These are phyloP conservation scores for Dovyalis caffra DNA, from an alignment of 345 rosid genomes.

Conservation along the genomic window DNA sequence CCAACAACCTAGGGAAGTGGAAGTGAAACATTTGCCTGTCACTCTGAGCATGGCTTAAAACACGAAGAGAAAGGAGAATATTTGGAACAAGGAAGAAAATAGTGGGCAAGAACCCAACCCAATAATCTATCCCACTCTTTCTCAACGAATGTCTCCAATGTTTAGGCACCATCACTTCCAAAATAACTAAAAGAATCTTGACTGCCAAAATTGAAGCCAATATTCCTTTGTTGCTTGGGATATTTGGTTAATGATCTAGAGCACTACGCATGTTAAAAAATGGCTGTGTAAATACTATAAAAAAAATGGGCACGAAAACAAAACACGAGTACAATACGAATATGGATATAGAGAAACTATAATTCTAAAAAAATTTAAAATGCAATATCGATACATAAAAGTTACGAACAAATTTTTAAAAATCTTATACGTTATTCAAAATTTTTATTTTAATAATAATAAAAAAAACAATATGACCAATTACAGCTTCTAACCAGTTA, in stretches of 20 bases:
- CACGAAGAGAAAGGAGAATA: not conserved
- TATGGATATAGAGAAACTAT: not conserved
- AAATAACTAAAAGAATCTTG: not conserved
- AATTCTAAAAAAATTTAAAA: too few relatives aligned
- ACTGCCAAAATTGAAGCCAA: too few relatives aligned
- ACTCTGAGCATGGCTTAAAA: not conserved
- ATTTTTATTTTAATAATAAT: too few relatives aligned
- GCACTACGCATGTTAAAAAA: not conserved
- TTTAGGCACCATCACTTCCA: too few relatives aligned
- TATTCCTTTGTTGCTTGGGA: not conserved
- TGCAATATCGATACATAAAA: too few relatives aligned
- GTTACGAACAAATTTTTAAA: too few relatives aligned
- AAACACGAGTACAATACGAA: too few relatives aligned
- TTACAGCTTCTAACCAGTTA: not conserved
- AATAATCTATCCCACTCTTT: not conserved
- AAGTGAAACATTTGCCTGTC: not conserved
- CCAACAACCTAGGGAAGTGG: not conserved
- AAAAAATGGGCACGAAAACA: too few relatives aligned
- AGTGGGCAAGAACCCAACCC: not conserved
- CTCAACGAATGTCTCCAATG: not conserved
- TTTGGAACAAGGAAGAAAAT: not conserved
- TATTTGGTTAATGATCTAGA: not conserved
- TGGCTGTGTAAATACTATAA: too few relatives aligned
- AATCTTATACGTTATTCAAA: too few relatives aligned
- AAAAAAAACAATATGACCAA: too few relatives aligned